Conservation (phyloP, 306 rosid species). For the Astragalus glycyphyllos region DNA sequence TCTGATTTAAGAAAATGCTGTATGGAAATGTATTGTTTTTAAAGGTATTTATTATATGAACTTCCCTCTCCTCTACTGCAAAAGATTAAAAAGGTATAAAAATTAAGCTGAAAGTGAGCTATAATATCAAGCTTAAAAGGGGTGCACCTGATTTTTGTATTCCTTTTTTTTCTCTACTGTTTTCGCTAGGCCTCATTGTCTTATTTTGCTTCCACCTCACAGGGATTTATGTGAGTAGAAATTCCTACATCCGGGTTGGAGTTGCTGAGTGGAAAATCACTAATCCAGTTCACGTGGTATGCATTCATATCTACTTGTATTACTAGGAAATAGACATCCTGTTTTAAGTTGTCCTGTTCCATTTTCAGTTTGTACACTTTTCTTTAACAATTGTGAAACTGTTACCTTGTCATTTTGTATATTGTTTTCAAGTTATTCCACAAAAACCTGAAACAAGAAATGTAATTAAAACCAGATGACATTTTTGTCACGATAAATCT, state of each 20-base stretch:
- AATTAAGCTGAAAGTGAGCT: background rate
- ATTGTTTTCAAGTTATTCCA: slow-evolving; percentile 5
- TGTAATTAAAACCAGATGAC: background rate
- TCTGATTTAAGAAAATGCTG: slow-evolving; percentile 1
- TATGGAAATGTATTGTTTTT: slow-evolving; percentile 3
- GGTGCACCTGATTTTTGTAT: slow-evolving; percentile 7
- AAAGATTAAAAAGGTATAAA: background rate
- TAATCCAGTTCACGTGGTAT: slow-evolving; percentile 95
- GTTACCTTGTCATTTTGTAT: background rate
- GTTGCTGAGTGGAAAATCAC: slow-evolving; percentile 90
- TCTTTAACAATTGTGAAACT: background rate
- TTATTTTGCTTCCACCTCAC: slow-evolving; percentile 41
- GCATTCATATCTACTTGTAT: slow-evolving; percentile 31
- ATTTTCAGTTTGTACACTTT: background rate
- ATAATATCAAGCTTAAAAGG: slow-evolving; percentile 13
- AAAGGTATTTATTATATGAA: background rate
- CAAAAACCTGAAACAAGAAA: slow-evolving; percentile 4
- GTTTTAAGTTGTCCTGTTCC: background rate
- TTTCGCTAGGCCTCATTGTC: slow-evolving; percentile 33
- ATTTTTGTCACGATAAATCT: slow-evolving; percentile 11
- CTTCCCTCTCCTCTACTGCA: slow-evolving; percentile 6
- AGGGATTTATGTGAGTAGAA: slow-evolving; percentile 97
- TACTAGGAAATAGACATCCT: slow-evolving; percentile 11
- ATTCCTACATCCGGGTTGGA: slow-evolving; percentile 91
- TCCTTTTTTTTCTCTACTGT: slow-evolving; percentile 1